phyloP scores from a whole-genome alignment of 352 stramenopile species.

The Pythium phragmiticola region DNA sequence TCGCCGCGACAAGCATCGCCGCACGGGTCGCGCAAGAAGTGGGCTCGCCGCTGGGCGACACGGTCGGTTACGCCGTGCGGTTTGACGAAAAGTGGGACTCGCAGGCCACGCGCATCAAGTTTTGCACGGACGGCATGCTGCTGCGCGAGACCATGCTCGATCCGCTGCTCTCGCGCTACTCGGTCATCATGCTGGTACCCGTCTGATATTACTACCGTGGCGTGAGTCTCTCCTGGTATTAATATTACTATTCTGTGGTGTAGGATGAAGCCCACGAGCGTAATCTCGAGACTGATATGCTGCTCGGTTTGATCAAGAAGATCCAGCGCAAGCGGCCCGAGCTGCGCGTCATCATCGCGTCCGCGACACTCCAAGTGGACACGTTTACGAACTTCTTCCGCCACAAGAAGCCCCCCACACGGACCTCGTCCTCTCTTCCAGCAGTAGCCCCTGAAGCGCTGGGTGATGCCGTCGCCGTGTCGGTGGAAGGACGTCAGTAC shows the following conservation, averaged over 20 bases:
- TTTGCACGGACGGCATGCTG: conserved; percentile 99
- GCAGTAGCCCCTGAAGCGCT: conserved; percentile 13
- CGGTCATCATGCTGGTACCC: conserved; percentile 75
- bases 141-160: conserved; percentile 93
- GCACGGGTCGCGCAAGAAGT: conserved; percentile 97
- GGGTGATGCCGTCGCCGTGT: conserved; percentile 62
- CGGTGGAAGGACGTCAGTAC: conserved; percentile 87
- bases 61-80: conserved; percentile 98
- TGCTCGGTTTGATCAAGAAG: conserved; percentile 96
- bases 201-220: background rate
- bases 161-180: conserved; percentile 72
- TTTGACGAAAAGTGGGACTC: conserved; percentile 95
- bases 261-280: conserved; percentile 95
- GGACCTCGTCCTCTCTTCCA: background rate
- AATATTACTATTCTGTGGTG: conserved; percentile 5
- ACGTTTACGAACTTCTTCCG: conserved; percentile 92
- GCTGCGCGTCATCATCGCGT: conserved; percentile 87
- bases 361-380: conserved; percentile 79
- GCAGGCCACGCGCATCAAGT: conserved; percentile 94
- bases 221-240: background rate
- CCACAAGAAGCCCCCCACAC: conserved; percentile 32
- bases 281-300: conserved; percentile 91
- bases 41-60: conserved; percentile 90
- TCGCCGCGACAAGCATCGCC: conserved; percentile 98
- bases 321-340: conserved; percentile 88